These are phyloP conservation scores for Zasmidium angulare DNA, from an alignment of 2,329 filamentous ascomycete genomes.

Conservation along the genomic window DNA sequence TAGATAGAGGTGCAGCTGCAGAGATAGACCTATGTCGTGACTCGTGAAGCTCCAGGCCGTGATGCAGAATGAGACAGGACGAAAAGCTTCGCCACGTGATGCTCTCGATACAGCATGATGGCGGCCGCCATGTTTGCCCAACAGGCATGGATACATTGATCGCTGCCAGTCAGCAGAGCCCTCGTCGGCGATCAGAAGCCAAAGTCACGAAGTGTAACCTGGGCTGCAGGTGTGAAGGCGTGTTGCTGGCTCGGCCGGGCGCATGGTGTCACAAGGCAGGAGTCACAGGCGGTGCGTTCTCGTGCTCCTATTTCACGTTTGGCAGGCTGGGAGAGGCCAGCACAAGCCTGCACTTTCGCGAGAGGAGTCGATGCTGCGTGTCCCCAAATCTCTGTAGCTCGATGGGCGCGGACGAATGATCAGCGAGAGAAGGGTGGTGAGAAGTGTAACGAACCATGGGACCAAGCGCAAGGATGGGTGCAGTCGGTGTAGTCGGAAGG, in stretches of 20 bases:
- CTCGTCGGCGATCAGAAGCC: background rate
- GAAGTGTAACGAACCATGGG: background rate
- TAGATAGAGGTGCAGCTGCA: background rate
- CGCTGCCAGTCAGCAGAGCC: background rate
- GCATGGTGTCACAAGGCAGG: background rate
- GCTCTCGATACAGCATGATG: too few relatives aligned
- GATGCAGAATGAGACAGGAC: background rate
- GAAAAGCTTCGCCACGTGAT: background rate
- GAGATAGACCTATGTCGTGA: background rate
- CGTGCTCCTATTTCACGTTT: background rate
- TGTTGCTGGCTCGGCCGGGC: background rate
- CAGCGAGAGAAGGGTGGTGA: background rate
- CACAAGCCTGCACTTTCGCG: conserved; percentile 2
- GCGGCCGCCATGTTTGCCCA: background rate
- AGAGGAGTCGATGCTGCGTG: background rate
- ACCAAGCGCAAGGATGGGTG: background rate
- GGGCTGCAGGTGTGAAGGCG: background rate
- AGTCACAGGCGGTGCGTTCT: background rate
- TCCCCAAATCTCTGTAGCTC: conserved; percentile 2
- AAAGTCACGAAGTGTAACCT: background rate
- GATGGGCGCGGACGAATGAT: conserved; percentile 5
- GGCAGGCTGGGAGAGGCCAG: conserved; percentile 4
- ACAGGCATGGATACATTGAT: background rate
- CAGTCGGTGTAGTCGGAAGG: background rate
- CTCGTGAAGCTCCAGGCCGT: background rate